A percentile compares a stretch with the other conserved stretches of the same genome.
These are phyloP conservation scores for Exophiala sideris DNA, from an alignment of 2,329 filamentous ascomycete species.

Conservation along the genomic window DNA sequence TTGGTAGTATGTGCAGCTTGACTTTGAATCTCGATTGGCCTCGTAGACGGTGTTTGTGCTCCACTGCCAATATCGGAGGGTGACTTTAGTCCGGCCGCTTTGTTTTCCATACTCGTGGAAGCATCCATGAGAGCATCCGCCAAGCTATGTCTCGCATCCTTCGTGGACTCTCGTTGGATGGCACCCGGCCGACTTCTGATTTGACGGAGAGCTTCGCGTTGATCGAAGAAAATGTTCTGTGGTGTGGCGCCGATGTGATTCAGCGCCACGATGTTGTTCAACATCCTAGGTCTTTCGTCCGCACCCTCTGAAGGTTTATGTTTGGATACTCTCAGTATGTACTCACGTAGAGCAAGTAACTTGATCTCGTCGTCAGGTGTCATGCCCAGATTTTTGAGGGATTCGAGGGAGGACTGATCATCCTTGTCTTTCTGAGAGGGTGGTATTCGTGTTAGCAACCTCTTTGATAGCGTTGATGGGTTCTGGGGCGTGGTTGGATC, in stretches of 20 bases:
- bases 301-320: conserved; percentile 60
- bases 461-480: conserved; percentile 56
- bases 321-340: conserved; percentile 80
- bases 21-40: conserved; percentile 19
- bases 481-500: conserved; percentile 49
- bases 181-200: conserved; percentile 30
- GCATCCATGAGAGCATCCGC: conserved; percentile 88
- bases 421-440: conserved; percentile 71
- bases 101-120: conserved; percentile 77
- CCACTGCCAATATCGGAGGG: conserved; percentile 14
- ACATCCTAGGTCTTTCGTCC: conserved; percentile 36
- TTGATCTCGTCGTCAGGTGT: conserved; percentile 82
- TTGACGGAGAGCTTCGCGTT: conserved; percentile 42
- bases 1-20: background rate
- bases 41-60: conserved; percentile 16
- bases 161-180: conserved; percentile 29
- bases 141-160: conserved; percentile 67
- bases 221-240: conserved; percentile 91
- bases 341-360: conserved; percentile 78
- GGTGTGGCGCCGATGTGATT: conserved; percentile 73
- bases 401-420: conserved; percentile 88
- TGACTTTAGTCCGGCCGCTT: conserved; percentile 5
- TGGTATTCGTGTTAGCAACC: conserved; percentile 43
- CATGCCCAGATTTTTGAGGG: conserved; percentile 80
- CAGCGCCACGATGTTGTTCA: conserved; percentile 68